phyloP scores from a whole-genome alignment of 208 protist species.

The Leishmania guyanensis region DNA sequence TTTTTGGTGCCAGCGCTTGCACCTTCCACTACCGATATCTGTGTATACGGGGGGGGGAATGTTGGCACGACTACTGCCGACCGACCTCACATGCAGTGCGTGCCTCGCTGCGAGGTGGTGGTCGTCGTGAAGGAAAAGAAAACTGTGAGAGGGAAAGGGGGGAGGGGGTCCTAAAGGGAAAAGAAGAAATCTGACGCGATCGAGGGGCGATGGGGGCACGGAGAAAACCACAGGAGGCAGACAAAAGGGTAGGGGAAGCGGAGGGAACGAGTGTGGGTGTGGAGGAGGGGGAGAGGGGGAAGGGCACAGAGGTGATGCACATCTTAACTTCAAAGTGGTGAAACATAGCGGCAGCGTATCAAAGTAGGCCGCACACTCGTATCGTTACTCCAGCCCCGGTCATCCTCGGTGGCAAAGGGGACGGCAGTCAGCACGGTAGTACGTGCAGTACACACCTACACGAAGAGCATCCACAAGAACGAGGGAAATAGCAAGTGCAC shows the following conservation, averaged over 20 bases:
- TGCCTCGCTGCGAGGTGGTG: background rate
- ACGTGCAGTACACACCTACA: background rate
- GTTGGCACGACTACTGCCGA: background rate
- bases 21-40: background rate
- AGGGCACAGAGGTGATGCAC: background rate
- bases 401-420: background rate
- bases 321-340: background rate
- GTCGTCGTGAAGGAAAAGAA: background rate
- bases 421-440: background rate
- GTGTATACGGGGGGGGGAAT: background rate
- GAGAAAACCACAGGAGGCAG: background rate
- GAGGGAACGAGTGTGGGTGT: background rate
- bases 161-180: background rate
- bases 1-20: background rate
- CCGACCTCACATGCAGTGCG: background rate
- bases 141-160: background rate
- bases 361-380: background rate
- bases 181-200: background rate
- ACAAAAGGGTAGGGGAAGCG: background rate
- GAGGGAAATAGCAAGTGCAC: background rate
- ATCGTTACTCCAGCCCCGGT: too few species aligned
- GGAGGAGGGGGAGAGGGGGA: background rate
- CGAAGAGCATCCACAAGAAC: background rate
- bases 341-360: background rate
- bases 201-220: background rate